Conservation (phyloP, 345 rosid genomes). For the Heritiera fomes region DNA sequence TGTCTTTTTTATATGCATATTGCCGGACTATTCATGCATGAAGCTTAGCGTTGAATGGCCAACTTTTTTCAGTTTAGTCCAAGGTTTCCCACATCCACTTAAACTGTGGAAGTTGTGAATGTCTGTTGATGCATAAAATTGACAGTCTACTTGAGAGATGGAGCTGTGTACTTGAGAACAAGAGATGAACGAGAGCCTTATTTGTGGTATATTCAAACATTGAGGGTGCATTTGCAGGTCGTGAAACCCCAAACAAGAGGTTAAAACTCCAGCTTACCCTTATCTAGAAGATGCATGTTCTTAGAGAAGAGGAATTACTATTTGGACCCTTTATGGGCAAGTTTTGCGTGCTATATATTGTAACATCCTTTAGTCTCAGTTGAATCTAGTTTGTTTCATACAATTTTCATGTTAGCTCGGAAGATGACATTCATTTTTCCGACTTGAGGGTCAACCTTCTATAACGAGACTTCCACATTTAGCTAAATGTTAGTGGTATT, state of each 20-base stretch:
- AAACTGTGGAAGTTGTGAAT: background rate
- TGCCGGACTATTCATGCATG: background rate
- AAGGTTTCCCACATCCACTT: constrained; percentile 35
- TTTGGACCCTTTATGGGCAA: background rate
- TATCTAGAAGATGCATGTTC: too few species aligned
- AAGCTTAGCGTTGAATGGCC: constrained; percentile 26
- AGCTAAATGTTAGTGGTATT: too few species aligned
- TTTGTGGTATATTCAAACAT: too few species aligned
- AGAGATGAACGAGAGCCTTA: background rate
- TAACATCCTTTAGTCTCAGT: background rate
- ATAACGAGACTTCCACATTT: too few species aligned
- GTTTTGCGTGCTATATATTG: background rate
- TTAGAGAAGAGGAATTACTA: too few species aligned
- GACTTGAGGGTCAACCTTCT: too few species aligned
- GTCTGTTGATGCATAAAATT: background rate
- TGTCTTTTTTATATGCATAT: background rate
- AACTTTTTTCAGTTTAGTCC: constrained; percentile 67
- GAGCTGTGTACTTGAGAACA: background rate
- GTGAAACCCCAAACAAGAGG: background rate
- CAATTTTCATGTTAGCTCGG: too few species aligned
- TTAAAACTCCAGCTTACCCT: background rate
- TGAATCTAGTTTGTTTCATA: too few species aligned
- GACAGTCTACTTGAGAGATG: background rate
- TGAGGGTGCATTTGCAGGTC: background rate
- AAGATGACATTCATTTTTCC: too few species aligned